Evolutionary conservation across 148 eudicot species (phyloP).

Genomic region (Spergularia marina): DNA sequence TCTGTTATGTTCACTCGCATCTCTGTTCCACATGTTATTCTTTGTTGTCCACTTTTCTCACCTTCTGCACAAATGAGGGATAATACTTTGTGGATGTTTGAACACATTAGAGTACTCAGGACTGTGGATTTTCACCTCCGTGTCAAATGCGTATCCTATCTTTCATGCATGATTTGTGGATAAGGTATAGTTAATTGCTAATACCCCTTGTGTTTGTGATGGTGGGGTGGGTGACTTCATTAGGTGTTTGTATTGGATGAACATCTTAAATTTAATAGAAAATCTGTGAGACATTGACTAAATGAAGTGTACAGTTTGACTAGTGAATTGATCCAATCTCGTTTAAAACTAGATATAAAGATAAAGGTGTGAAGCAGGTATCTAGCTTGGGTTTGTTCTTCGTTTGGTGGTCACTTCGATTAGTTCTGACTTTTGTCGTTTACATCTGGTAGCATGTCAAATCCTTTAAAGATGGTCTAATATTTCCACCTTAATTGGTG

Average conservation of each 20-base stretch:
- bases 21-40: background rate
- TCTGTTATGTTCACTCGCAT: background rate
- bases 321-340: background rate
- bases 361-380: background rate
- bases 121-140: background rate
- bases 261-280: background rate
- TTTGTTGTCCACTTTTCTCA: background rate
- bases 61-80: background rate
- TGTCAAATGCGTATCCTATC: background rate
- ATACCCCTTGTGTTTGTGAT: background rate
- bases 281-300: background rate
- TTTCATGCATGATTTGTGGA: background rate
- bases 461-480: background rate
- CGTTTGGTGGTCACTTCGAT: background rate
- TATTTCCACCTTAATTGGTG: background rate
- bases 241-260: background rate
- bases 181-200: background rate
- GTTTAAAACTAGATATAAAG: background rate
- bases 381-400: background rate
- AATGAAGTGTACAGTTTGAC: background rate
- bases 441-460: background rate
- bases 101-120: background rate
- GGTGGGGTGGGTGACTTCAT: background rate
- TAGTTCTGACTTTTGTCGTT: background rate
- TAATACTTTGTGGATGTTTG: background rate